Conservation (phyloP, 257 asterid species). For the Solanum paucissectum region DNA sequence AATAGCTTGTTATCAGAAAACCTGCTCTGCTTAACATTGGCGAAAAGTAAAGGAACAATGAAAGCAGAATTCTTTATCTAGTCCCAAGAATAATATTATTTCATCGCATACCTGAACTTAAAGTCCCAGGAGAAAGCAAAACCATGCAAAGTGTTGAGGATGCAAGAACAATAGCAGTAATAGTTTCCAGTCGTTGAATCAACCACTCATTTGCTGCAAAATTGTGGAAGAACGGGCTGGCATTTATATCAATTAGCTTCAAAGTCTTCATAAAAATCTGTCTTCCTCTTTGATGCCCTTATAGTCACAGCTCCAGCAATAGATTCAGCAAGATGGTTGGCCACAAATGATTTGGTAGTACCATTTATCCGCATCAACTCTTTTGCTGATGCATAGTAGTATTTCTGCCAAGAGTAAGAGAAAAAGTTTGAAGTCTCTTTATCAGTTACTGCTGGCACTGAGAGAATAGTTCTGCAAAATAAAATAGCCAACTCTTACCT, state of each 20-base stretch:
- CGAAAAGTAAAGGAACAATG: background rate
- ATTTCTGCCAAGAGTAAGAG: constrained; percentile 35
- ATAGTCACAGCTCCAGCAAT: constrained; percentile 73
- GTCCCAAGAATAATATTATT: background rate
- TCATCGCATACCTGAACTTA: constrained; percentile 52
- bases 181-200: constrained; percentile 67
- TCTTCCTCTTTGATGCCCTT: constrained; percentile 79
- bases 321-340: constrained; percentile 89
- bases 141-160: constrained; percentile 95
- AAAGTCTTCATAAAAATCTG: constrained; percentile 62
- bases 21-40: background rate
- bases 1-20: background rate
- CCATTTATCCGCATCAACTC: constrained; percentile 91
- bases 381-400: constrained; percentile 78
- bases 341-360: constrained; percentile 82
- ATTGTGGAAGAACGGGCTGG: constrained; percentile 80
- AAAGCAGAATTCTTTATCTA: background rate
- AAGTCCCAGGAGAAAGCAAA: constrained; percentile 76
- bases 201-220: constrained; percentile 93
- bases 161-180: constrained; percentile 69
- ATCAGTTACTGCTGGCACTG: background rate
- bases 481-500: constrained; percentile 30
- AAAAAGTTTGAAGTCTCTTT: background rate
- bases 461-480: background rate
- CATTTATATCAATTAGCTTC: constrained; percentile 62